These are phyloP conservation scores for Coniochaeta pulveracea DNA, from an alignment of 2,329 filamentous ascomycete species.

Conservation along the genomic window DNA sequence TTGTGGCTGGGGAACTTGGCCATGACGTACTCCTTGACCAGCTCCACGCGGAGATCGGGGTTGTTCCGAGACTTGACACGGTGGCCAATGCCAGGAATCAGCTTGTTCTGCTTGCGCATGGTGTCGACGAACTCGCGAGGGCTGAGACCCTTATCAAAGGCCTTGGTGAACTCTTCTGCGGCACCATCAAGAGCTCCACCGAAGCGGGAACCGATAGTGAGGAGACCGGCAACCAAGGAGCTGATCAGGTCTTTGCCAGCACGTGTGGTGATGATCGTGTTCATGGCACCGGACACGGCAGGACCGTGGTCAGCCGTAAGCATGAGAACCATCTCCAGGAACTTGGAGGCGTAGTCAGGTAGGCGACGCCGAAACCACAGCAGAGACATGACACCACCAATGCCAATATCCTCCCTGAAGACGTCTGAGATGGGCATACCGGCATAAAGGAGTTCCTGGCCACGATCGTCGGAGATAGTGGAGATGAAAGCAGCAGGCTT, in stretches of 20 bases:
- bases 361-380: slow-evolving; percentile 99
- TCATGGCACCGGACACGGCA: slow-evolving; percentile 98
- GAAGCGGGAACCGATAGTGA: slow-evolving; percentile 96
- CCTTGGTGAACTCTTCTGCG: slow-evolving; percentile 96
- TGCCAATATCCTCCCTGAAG: slow-evolving; percentile 97
- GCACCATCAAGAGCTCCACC: slow-evolving; percentile 97
- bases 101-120: slow-evolving; percentile 99
- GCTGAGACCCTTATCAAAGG: slow-evolving; percentile 94
- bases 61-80: slow-evolving; percentile 99
- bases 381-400: slow-evolving; percentile 99
- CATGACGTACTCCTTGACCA: slow-evolving; percentile 97
- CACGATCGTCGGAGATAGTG: slow-evolving; percentile 99
- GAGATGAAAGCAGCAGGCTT: slow-evolving; percentile 99
- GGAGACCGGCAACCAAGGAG: slow-evolving; percentile 86
- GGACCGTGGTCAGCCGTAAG: slow-evolving; percentile 98
- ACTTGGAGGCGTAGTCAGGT: slow-evolving; percentile 92
- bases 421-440: slow-evolving; percentile 99
- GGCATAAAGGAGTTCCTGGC: slow-evolving; percentile 95
- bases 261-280: slow-evolving; percentile 99
- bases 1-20: slow-evolving; percentile 97
- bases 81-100: slow-evolving; percentile 98
- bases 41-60: slow-evolving; percentile 97
- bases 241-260: slow-evolving; percentile 98
- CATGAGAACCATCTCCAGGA: slow-evolving; percentile 99
- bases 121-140: slow-evolving; percentile 97